Evolutionary conservation across 2,329 filamentous ascomycete genomes (phyloP).

Genomic region (Talaromyces sp.): DNA sequence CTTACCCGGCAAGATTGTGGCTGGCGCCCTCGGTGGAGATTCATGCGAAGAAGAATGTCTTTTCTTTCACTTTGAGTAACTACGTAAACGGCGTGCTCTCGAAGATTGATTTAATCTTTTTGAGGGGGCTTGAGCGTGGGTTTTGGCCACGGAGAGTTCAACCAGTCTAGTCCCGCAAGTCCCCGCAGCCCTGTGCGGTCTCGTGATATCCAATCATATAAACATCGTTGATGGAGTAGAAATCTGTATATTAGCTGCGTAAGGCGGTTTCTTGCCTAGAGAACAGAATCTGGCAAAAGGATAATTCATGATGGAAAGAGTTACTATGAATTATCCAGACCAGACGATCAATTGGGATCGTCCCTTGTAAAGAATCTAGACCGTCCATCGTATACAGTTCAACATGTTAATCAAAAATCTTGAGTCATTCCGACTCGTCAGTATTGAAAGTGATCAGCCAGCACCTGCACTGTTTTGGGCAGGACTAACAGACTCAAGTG

Average conservation of each 20-base stretch:
- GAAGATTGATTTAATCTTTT: not conserved
- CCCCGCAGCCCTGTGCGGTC: not conserved
- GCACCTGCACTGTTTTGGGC: not conserved
- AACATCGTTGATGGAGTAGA: not conserved
- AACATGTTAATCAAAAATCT: not conserved
- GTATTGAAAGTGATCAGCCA: not conserved
- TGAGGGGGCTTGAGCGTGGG: not conserved
- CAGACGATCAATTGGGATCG: not conserved
- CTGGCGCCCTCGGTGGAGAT: not conserved
- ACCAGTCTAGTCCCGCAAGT: not conserved
- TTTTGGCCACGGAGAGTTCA: not conserved
- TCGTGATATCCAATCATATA: not conserved
- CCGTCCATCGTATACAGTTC: not conserved
- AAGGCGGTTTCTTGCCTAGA: too few relatives aligned
- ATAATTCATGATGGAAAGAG: too few relatives aligned
- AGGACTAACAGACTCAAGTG: not conserved
- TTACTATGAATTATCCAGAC: not conserved
- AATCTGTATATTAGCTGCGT: too few relatives aligned
- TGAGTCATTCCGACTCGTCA: not conserved
- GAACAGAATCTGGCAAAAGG: too few relatives aligned
- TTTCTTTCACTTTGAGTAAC: not conserved
- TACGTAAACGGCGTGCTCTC: too few relatives aligned
- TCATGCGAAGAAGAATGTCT: not conserved
- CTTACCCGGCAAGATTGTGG: not conserved
- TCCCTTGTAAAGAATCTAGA: not conserved